Evolutionary conservation across 2,329 filamentous ascomycete genomes (phyloP), one percentile per base, ranked within the genome.

Genomic region (Nothomitra cinnamomea): DNA sequence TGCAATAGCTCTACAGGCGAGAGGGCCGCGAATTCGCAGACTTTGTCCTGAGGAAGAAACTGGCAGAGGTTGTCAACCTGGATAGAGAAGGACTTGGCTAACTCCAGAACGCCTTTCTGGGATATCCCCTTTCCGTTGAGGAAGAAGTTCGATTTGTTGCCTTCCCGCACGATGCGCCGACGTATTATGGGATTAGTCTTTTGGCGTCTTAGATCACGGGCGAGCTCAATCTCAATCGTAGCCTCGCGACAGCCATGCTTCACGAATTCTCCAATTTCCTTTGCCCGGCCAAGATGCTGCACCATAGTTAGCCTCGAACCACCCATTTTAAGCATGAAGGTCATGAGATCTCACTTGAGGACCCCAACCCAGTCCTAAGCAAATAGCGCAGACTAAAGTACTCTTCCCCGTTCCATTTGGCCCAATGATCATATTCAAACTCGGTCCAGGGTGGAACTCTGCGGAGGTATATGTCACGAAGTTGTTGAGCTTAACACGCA

Each of bases 361-460:
- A 32, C 80, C 78, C 73, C 84, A 95, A 49, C 92, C 92, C 24
- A 98, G 71, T 1, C 92, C 92, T 13, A 98, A 70, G 63, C 92
- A 96, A 60, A 98, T 94, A 45, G 92, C 92, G 68, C 92, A 98
- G 43, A 98, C 90, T 24, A 98, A 74, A 0, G 92, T 95, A 68
- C 90, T 96, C 69, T 98, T 98, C 54, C 92, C 92, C 0, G 92
- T 96, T 35, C 92, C 92, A 62, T 98, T 98, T n/a, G 92, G 92
- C 0, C 92, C 92, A 60, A 98, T 95, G 53, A 98, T 83, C 90
- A 98, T 96, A 65, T 98, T 98, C 62, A 98, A 68, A 64, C 86
- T 90, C 0, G 92, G 90, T 0, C 92, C 92, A 12, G 88, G 87
- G 55, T 83, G 79, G 66, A 96, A 95, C 59, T 95, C 89, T 54